phyloP scores from a whole-genome alignment of 106 monocot species.

The Dioscorea dumetorum region DNA sequence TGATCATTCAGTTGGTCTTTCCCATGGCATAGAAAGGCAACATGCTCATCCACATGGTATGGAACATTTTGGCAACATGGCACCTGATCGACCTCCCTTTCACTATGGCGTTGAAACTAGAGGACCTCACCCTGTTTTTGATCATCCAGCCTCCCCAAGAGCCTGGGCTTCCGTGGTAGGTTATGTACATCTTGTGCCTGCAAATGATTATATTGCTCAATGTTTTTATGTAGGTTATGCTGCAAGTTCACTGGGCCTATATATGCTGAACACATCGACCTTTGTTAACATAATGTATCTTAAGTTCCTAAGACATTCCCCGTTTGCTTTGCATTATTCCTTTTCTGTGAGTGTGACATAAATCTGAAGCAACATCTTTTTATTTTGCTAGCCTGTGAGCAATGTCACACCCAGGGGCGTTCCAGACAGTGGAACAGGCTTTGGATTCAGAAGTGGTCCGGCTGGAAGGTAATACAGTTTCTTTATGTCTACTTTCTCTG shows the following conservation, averaged over 20 bases:
- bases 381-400: slow-evolving; percentile 16
- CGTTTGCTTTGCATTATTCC: no score
- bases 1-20: slow-evolving; percentile 24
- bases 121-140: slow-evolving; percentile 16
- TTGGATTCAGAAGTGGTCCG: slow-evolving; percentile 20
- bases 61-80: slow-evolving; percentile 9
- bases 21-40: slow-evolving; percentile 6
- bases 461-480: slow-evolving; percentile 38
- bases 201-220: background rate
- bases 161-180: slow-evolving; percentile 34
- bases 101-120: slow-evolving; percentile 28
- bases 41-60: slow-evolving; percentile 12
- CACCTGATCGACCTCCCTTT: slow-evolving; percentile 29
- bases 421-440: slow-evolving; percentile 12
- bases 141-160: slow-evolving; percentile 31
- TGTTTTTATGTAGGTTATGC: background rate
- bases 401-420: slow-evolving; percentile 23
- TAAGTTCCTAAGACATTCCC: background rate
- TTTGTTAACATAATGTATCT: background rate
- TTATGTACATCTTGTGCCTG: background rate
- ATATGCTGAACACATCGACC: background rate
- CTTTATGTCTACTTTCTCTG: background rate
- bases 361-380: no score
- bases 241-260: background rate
- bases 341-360: no score